Evolutionary conservation across 257 asterid species (phyloP), one percentile per base, ranked within the genome.

Genomic region (Solanum peruvianum): DNA sequence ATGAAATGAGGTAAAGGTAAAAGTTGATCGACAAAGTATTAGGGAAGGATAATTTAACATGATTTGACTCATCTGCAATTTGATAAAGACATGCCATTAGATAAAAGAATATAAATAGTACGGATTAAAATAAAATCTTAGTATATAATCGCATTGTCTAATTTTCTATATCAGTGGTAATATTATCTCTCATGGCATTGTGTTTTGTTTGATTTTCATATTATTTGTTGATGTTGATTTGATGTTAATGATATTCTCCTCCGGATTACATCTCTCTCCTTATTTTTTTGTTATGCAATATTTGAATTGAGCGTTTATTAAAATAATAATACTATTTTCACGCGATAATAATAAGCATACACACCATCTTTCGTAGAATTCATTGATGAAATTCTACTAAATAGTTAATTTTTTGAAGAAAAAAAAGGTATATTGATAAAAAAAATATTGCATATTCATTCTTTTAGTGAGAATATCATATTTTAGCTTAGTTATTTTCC

Each of bases 11-110:
- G 16, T n/a, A 64, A 27, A 33, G 1, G 5, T 33, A 33, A 64
- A 3, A 1, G 1, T 62, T 9, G 8, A 15, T 2, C 31, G 33
- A 62, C 0, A 0, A 64, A 11, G 1, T 62, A 23, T 62, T 62
- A 10, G 3, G 7, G 14, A 62, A 14, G 11, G 11, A 5, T 62
- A 31, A 62, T n/a, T 62, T 10, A 3, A 1, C 8, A 58, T 52
- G 10, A 52, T 52, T 18, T 52, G n/a, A 52, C 23, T 16, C n/a
- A 52, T 16, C 4, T 52, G 0, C 10, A 16, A 11, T 3, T n/a
- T 62, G n/a, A 4, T n/a, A n/a, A 62, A 15, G 7, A 62, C 7
- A 11, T n/a, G 7, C 6, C 70, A 4, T 3, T 10, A 10, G 13
- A 62, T 62, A 23, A 1, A 60, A 4, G 25, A 25, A 62, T n/a